phyloP scores from a whole-genome alignment of 805 yeast species.

The Candida vaughaniae region DNA sequence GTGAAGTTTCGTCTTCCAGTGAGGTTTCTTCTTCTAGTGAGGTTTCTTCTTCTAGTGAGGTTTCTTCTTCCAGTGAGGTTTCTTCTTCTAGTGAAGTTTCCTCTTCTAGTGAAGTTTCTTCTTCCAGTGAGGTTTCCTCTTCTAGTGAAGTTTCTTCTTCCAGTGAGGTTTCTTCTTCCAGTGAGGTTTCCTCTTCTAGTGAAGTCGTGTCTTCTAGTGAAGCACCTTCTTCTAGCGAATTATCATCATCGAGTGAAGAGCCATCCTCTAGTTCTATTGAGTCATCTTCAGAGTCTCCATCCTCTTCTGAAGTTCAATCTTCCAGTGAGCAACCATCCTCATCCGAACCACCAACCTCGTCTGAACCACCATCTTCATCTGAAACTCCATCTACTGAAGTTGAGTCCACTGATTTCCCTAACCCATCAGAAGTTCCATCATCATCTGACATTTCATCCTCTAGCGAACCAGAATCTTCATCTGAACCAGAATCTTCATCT shows the following conservation, averaged over 20 bases:
- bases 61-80: background rate
- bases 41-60: background rate
- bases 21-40: background rate
- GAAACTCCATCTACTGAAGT: background rate
- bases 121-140: background rate
- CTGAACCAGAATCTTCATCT: background rate
- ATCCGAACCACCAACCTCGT: background rate
- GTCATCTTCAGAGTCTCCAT: background rate
- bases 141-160: conserved; percentile 2
- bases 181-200: conserved; percentile 1
- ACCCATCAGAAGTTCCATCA: background rate
- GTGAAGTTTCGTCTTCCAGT: background rate
- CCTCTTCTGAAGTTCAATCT: background rate
- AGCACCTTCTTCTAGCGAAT: conserved; percentile 1
- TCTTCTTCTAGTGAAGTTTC: conserved; percentile 3
- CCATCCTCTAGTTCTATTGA: background rate
- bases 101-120: conserved; percentile 3
- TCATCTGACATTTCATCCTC: background rate
- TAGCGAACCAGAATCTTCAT: background rate
- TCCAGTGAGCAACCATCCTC: conserved; percentile 3
- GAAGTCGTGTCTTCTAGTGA: conserved; percentile 2
- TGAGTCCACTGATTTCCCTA: background rate
- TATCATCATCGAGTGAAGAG: conserved; percentile 2
- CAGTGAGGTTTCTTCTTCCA: background rate
- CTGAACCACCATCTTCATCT: conserved; percentile 1